Evolutionary conservation across 495 filamentous ascomycete genomes (phyloP).

Genomic region (Aspergillus wentii): DNA sequence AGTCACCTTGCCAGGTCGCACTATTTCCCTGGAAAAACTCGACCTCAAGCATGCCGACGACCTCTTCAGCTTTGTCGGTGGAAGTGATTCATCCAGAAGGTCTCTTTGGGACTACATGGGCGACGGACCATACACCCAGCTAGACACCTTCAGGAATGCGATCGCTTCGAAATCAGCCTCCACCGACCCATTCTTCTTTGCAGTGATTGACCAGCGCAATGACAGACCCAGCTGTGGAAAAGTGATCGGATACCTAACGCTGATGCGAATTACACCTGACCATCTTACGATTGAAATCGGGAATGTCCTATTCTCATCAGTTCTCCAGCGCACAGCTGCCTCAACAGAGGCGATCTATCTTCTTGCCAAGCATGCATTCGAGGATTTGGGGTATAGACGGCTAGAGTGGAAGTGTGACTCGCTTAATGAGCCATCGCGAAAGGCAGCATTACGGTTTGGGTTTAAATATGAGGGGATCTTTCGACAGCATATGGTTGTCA

Average conservation of each 20-base stretch:
- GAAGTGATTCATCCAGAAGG: constrained; percentile 14
- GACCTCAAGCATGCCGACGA: constrained; percentile 19
- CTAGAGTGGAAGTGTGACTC: constrained; percentile 47
- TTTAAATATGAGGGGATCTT: constrained; percentile 44
- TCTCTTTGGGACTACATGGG: constrained; percentile 39
- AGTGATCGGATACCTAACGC: constrained; percentile 28
- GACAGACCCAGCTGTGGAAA: neutral
- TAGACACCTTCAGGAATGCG: constrained; percentile 21
- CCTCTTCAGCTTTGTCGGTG: constrained; percentile 30
- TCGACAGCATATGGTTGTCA: constrained; percentile 41
- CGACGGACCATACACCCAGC: constrained; percentile 27
- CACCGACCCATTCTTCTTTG: constrained; percentile 26
- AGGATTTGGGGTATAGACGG: constrained; percentile 35
- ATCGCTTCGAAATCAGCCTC: constrained; percentile 16
- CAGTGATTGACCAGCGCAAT: constrained; percentile 23
- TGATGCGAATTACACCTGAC: constrained; percentile 29
- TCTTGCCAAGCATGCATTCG: constrained; percentile 33
- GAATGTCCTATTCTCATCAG: constrained; percentile 30
- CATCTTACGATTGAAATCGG: constrained; percentile 40
- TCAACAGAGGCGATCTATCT: constrained; percentile 42
- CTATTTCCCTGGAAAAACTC: constrained; percentile 28
- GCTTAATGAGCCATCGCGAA: constrained; percentile 33
- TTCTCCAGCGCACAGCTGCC: constrained; percentile 34
- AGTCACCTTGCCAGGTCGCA: constrained; percentile 19
- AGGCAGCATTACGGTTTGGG: constrained; percentile 41